Base-by-base conservation (phyloP, 2,329 filamentous ascomycete species). In the Fusarium sacchari region DNA sequence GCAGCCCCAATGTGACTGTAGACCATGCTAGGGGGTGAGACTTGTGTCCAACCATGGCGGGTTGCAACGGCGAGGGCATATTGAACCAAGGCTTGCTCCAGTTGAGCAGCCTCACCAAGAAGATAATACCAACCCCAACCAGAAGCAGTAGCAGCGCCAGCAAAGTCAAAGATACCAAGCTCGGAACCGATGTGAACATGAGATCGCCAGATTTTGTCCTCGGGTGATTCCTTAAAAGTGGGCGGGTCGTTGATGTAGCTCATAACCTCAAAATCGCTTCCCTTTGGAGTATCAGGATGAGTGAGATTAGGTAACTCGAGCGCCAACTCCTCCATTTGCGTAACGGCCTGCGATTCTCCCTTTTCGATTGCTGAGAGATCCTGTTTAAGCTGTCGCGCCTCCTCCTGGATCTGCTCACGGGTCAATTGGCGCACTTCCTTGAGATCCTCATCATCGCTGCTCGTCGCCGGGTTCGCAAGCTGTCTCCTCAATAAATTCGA, bases 121-220 rank as follows among this genome's bases (percentile, higher is more conserved):
- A 99, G 90, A 83, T 95, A 98, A 84, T 99, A 99, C 94, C 95
- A 99, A 3, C 96, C 96, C 96, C 96, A 99, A 42, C 96, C 96
- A 7, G 92, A 94, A 4, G 94, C 92, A n/a, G 89, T 91, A 5
- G 92, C 92, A 10, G 95, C 94, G 67, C 89, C 91, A 10, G 92
- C 87, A 79, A 99, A 98, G 84, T 99, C 96, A 58, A 99, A 86
- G n/a, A 99, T 88, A 39, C 92, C 91, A n/a, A 99, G 89, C 79
- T 95, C 90, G 9, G 90, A 87, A 37, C 96, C 96, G 76, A 99
- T 96, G 75, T 96, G 89, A 13, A 96, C 93, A 81, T 98, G 95
- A 1, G 93, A 96, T 46, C 90, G 87, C 88, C 88, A 91, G 12
- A 88, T 83, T 64, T 81, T 76, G 72, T 73, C 76, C 36, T 78